Evolutionary conservation across 2,329 filamentous ascomycete species (phyloP).

Genomic region (Cytospora piceae): DNA sequence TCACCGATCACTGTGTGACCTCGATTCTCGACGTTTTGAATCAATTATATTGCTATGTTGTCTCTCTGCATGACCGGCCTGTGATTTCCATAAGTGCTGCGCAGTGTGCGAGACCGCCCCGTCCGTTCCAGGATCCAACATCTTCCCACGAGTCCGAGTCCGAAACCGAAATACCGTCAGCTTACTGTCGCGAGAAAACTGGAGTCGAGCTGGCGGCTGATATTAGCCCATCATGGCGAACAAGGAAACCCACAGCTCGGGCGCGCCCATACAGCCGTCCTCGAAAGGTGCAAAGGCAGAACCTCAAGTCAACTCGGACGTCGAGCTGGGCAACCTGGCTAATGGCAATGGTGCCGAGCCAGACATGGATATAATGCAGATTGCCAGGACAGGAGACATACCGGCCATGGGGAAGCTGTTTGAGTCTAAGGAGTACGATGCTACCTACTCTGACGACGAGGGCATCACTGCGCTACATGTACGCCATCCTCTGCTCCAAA

Average conservation of each 20-base stretch:
- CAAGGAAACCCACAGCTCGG: slow-evolving; percentile 34
- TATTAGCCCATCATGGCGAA: slow-evolving; percentile 41
- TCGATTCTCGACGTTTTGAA: neutral
- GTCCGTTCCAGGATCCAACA: neutral
- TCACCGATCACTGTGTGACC: neutral
- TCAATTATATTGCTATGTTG: neutral
- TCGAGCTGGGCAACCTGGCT: slow-evolving; percentile 58
- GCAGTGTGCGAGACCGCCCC: slow-evolving; percentile 6
- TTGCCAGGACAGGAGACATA: slow-evolving; percentile 87
- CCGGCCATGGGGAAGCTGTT: slow-evolving; percentile 87
- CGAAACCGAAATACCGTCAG: neutral
- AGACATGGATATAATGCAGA: slow-evolving; percentile 84
- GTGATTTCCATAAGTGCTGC: slow-evolving; percentile 6
- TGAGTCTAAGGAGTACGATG: slow-evolving; percentile 78
- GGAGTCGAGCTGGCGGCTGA: neutral
- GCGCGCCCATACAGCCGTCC: slow-evolving; percentile 56
- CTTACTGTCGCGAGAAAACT: neutral
- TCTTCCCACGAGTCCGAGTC: neutral
- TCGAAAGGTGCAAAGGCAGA: slow-evolving; percentile 57
- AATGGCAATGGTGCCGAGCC: slow-evolving; percentile 54
- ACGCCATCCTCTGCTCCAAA: slow-evolving; percentile 42
- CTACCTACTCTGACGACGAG: slow-evolving; percentile 84
- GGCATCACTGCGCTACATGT: slow-evolving; percentile 96
- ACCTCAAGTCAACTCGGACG: slow-evolving; percentile 60
- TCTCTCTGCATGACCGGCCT: slow-evolving; percentile 9